Conservation (phyloP, 2,329 filamentous ascomycete species). For the Zasmidium citrigriseum region DNA sequence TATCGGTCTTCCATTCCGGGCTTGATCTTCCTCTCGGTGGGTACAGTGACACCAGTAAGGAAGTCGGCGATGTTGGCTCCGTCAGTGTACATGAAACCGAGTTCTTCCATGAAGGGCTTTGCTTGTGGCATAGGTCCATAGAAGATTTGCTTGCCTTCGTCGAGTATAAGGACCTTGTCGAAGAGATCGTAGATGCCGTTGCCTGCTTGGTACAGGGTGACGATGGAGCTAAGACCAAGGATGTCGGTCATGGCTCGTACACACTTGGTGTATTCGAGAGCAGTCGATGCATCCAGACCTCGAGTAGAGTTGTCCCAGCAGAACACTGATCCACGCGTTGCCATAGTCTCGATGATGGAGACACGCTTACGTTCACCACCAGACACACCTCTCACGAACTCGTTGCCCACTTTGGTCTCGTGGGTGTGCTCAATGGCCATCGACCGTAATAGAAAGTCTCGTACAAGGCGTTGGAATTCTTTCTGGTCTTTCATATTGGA, state of each 20-base stretch:
- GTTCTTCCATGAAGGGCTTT: slow-evolving; percentile 63
- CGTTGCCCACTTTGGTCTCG: slow-evolving; percentile 68
- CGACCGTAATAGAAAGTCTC: slow-evolving; percentile 58
- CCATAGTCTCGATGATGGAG: slow-evolving; percentile 66
- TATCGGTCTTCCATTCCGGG: slow-evolving; percentile 46
- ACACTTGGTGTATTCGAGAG: slow-evolving; percentile 55
- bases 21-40: slow-evolving; percentile 49
- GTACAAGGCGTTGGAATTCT: slow-evolving; percentile 51
- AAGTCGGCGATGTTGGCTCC: slow-evolving; percentile 67
- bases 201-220: slow-evolving; percentile 69
- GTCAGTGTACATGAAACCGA: slow-evolving; percentile 64
- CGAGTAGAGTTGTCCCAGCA: slow-evolving; percentile 70
- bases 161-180: slow-evolving; percentile 69
- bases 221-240: slow-evolving; percentile 60
- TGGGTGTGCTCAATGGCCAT: slow-evolving; percentile 61
- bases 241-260: slow-evolving; percentile 66
- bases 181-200: slow-evolving; percentile 70
- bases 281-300: slow-evolving; percentile 66
- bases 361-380: slow-evolving; percentile 71
- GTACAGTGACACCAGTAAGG: slow-evolving; percentile 65
- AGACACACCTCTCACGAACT: slow-evolving; percentile 65
- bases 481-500: slow-evolving; percentile 34
- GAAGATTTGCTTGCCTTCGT: slow-evolving; percentile 66
- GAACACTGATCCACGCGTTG: slow-evolving; percentile 59
- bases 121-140: slow-evolving; percentile 63